Conservation (phyloP, 2,329 filamentous ascomycete species). For the Neopestalotiopsis rosae region DNA sequence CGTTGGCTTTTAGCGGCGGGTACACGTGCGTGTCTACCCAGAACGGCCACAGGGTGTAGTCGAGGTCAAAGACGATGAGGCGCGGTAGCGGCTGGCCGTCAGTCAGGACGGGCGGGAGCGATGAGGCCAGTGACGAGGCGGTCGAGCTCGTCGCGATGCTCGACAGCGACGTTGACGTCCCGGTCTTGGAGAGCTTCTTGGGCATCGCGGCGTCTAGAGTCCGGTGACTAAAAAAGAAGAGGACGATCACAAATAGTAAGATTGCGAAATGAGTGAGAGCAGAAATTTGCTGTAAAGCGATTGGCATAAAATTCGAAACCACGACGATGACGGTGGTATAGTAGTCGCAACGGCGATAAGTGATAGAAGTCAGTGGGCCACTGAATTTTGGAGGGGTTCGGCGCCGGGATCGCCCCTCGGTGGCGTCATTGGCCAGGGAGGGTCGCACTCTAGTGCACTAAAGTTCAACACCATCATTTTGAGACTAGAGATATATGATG, state of each 20-base stretch:
- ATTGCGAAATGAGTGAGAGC: background rate
- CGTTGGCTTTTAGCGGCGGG: constrained; percentile 66
- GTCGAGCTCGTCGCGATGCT: constrained; percentile 27
- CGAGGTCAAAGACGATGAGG: constrained; percentile 90
- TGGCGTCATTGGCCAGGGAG: constrained; percentile 9
- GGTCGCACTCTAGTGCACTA: background rate
- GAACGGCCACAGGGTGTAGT: constrained; percentile 99
- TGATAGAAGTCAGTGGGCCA: background rate
- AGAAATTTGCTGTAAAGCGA: background rate
- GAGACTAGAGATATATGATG: background rate
- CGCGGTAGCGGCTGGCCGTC: constrained; percentile 75
- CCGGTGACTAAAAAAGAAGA: background rate
- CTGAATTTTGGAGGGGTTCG: constrained; percentile 1
- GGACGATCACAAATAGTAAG: background rate
- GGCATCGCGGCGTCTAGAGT: constrained; percentile 19
- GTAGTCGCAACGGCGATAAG: background rate
- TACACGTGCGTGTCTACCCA: constrained; percentile 95
- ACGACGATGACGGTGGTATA: background rate
- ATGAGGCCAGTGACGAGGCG: constrained; percentile 21
- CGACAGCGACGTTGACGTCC: constrained; percentile 31
- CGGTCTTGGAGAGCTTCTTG: constrained; percentile 36
- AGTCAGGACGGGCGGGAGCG: constrained; percentile 48
- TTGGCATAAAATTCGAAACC: background rate
- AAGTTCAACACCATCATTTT: background rate
- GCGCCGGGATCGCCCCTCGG: constrained; percentile 5